Evolutionary conservation across 805 yeast species (phyloP).

Genomic region (Tetrapisispora arboricola): DNA sequence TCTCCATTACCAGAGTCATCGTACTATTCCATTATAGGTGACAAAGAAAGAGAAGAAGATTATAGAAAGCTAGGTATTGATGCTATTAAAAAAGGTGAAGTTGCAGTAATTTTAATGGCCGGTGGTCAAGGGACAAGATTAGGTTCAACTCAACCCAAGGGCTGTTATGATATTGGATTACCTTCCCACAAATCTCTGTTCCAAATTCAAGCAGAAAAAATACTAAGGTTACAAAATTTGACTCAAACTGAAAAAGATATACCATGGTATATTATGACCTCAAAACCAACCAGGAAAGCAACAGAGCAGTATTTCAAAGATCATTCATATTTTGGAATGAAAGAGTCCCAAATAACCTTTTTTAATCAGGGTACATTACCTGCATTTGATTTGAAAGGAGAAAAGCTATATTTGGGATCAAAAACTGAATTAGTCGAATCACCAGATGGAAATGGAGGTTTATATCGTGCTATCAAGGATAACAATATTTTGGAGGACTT

Average conservation of each 20-base stretch:
- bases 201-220: slow-evolving; percentile 87
- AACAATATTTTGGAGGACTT: slow-evolving; percentile 64
- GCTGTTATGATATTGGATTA: slow-evolving; percentile 79
- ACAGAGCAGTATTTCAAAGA: slow-evolving; percentile 63
- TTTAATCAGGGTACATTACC: slow-evolving; percentile 96
- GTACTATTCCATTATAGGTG: slow-evolving; percentile 37
- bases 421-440: slow-evolving; percentile 57
- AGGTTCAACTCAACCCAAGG: slow-evolving; percentile 87
- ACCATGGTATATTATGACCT: slow-evolving; percentile 92
- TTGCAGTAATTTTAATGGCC: slow-evolving; percentile 87
- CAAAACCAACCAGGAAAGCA: slow-evolving; percentile 67
- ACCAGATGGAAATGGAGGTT: slow-evolving; percentile 98
- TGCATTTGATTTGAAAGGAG: slow-evolving; percentile 65
- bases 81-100: slow-evolving; percentile 61
- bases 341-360: slow-evolving; percentile 49
- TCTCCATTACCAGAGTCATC: slow-evolving; percentile 47
- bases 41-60: slow-evolving; percentile 23
- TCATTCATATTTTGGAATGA: slow-evolving; percentile 64
- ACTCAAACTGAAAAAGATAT: slow-evolving; percentile 27
- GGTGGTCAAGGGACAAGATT: slow-evolving; percentile 98
- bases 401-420: slow-evolving; percentile 53
- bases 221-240: slow-evolving; percentile 46
- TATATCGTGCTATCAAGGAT: slow-evolving; percentile 69
- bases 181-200: slow-evolving; percentile 80
- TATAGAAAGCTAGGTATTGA: slow-evolving; percentile 51